Evolutionary conservation across 83 land plant species (phyloP), one percentile per base, ranked within the genome.

Genomic region (Picea abies): DNA sequence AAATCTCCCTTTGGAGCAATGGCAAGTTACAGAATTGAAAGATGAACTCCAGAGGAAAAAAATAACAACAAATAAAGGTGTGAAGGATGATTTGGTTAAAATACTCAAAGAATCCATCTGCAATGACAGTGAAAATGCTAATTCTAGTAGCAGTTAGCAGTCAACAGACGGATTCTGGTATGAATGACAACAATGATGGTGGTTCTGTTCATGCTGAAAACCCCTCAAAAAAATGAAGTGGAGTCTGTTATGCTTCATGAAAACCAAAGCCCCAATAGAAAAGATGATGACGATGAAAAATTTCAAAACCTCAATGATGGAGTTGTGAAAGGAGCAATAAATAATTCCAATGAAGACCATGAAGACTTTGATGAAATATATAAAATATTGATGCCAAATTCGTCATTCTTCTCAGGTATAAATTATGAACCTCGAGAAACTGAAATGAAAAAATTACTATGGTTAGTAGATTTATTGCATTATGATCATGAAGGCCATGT

Each of bases 21-120:
- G 35, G 35, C 1, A 35, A 2, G 35, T 35, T 35, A 35, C 35
- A 2, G 35, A 35, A 35, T 2, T 35, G 35, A 35, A 35, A 35
- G 35, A 35, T 2, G 35, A 35, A 35, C 35, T 35, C 35, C 63
- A 86, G 79, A 89, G 86, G 70, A 78, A 93, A 37, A 93, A 84
- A 39, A 56, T 93, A 68, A 73, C 81, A 0, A 79, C 83, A n/a
- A n/a, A n/a, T 22, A 88, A 56, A 56, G 95, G 95, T n/a, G 78
- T 91, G 89, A 93, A 93, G 35, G 35, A 35, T 35, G 35, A 35
- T 35, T 35, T 35, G 35, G 35, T 35, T 35, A 35, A 35, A 35
- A 35, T 1, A 2, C 35, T 35, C 35, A 2, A 35, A 35, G 35
- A 35, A 35, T 1, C 35, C 35, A 35, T 93, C 69, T 84, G 90